A percentile compares a stretch with the other conserved stretches of the same genome.
phyloP scores from a whole-genome alignment of 768 basidiomycete genomes.

The Hygrocybe coccinea region DNA sequence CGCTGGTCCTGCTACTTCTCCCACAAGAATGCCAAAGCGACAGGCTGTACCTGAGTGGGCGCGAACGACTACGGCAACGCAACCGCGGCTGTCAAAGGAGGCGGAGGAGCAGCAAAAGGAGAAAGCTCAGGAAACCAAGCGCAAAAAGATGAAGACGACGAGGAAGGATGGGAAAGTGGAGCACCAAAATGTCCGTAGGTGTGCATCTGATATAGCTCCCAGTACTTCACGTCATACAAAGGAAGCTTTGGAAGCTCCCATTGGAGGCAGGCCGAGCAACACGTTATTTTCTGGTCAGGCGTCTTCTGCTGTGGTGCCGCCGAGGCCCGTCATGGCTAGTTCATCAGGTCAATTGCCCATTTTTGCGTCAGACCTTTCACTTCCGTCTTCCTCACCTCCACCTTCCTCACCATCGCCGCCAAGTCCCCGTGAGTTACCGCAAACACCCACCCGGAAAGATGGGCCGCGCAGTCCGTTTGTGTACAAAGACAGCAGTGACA shows the following conservation, averaged over 20 bases:
- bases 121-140: constrained; percentile 28
- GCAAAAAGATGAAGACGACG: constrained; percentile 31
- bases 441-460: constrained; percentile 36
- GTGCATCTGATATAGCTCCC: background rate
- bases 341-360: constrained; percentile 12
- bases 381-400: constrained; percentile 2
- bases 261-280: background rate
- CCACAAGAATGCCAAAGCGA: constrained; percentile 14
- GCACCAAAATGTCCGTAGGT: constrained; percentile 8
- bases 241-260: background rate
- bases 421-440: constrained; percentile 17
- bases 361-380: constrained; percentile 8
- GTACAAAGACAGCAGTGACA: constrained; percentile 16
- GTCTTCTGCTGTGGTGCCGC: background rate
- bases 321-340: background rate
- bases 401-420: background rate
- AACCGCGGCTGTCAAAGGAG: constrained; percentile 62
- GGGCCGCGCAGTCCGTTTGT: constrained; percentile 7
- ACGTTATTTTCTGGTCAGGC: background rate
- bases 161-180: constrained; percentile 23
- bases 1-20: constrained; percentile 22
- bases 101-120: constrained; percentile 39
- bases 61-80: constrained; percentile 57
- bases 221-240: background rate
- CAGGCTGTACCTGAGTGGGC: constrained; percentile 71